Evolutionary conservation across 2,329 filamentous ascomycete species (phyloP), one percentile per base, ranked within the genome.

Genomic region (Colletotrichum sp.): DNA sequence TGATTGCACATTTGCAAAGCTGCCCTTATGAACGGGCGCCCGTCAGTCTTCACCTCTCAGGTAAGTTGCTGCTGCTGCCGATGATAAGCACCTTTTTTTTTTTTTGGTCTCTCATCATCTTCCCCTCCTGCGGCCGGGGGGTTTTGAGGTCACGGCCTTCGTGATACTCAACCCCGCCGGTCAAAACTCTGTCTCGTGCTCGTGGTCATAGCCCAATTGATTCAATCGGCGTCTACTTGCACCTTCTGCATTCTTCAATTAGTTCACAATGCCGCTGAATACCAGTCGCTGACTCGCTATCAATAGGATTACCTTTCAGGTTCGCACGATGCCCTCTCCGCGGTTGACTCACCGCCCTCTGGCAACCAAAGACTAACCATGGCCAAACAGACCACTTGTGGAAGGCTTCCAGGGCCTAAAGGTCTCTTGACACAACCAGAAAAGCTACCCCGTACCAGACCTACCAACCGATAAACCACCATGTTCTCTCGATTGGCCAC

Each of bases 31-130:
- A 94, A 93, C 93, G 93, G 93, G 90, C 93, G 93, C 91, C 90
- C 91, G 88, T 95, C 94, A 87, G 91, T 93, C 86, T 96, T 95
- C 90, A 96, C 94, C 88, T 96, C 94, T 88, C 94, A 96, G 92
- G 94, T 95, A 93, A 78, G 89, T 86, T 34, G 69, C 74, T 39
- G 52, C 66, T 61, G 70, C 60, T 13, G 22, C 9, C 32, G 28
- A 30, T 34, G 8, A 36, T 30, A 12, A 27, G 22, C 32, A 58
- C 8, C 32, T 34, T 10, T 36, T 32, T 25, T 25, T 36, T 32
- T 25, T 25, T 32, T 18, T 16, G 8, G 15, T 43, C 30, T 13
- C 27, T 52, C 39, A 48, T 48, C 39, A n/a, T 48, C 22, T 48
- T n/a, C 9, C 39, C 39, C 43, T 52, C 43, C n/a, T 22, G 10